Evolutionary conservation across 129 eudicot genomes (phyloP).

Genomic region (Artemisia argyi): DNA sequence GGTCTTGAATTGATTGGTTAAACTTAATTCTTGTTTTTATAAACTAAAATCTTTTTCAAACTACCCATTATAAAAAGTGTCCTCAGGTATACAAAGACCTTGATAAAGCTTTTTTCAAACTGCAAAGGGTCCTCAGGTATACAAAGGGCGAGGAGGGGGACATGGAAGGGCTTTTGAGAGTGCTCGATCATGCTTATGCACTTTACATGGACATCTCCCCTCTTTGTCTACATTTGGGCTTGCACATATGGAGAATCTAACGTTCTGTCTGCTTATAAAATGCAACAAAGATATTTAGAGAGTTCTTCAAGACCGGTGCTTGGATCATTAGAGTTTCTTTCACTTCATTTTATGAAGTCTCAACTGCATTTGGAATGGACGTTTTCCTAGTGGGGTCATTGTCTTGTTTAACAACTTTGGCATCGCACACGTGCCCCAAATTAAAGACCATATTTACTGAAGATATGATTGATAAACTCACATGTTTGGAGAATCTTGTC

Average conservation of each 20-base stretch:
- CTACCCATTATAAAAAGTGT: too few species aligned
- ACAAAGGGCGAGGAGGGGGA: constrained; percentile 27
- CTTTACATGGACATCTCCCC: constrained; percentile 9
- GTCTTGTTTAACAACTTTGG: neutral
- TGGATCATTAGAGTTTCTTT: constrained; percentile 21
- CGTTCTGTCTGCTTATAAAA: constrained; percentile 16
- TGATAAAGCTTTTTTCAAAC: neutral
- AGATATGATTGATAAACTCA: constrained; percentile 20
- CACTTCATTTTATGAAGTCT: neutral
- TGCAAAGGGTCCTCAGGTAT: constrained; percentile 19
- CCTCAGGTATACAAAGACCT: too few species aligned
- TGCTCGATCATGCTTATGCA: constrained; percentile 7
- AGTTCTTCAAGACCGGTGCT: neutral
- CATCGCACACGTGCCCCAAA: constrained; percentile 28
- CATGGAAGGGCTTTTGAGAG: neutral
- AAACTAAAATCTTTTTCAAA: too few species aligned
- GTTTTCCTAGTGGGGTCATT: too few species aligned
- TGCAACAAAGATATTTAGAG: constrained; percentile 4
- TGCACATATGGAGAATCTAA: neutral
- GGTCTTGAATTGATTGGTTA: too few species aligned
- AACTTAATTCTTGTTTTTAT: too few species aligned
- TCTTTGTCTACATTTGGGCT: constrained; percentile 17
- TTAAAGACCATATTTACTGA: constrained; percentile 22
- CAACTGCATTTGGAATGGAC: too few species aligned
- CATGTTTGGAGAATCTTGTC: constrained; percentile 16